A percentile compares a stretch with the other conserved stretches of the same genome.
phyloP scores from a whole-genome alignment of 2,329 filamentous ascomycete species.

The Botrytis sinoallii region DNA sequence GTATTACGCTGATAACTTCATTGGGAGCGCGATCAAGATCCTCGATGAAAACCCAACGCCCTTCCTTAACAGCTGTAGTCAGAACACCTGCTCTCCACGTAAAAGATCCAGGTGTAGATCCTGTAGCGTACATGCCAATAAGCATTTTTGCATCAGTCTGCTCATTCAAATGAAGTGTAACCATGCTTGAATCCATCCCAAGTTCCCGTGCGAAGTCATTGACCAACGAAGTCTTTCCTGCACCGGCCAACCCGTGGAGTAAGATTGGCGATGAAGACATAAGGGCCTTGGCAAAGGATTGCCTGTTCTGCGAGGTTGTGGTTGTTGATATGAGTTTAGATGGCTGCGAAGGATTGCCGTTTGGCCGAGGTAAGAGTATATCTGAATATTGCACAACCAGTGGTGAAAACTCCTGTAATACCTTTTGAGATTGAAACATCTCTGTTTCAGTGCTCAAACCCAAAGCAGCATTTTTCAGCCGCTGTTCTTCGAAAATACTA shows the following conservation, averaged over 20 bases:
- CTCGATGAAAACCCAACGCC: slow-evolving; percentile 95
- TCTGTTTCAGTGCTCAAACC: neutral
- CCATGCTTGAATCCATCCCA: slow-evolving; percentile 76
- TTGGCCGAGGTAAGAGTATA: slow-evolving; percentile 64
- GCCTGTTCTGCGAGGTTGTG: slow-evolving; percentile 72
- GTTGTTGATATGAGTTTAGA: slow-evolving; percentile 64
- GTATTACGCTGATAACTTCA: slow-evolving; percentile 87
- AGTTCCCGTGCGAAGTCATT: slow-evolving; percentile 78
- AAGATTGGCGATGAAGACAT: slow-evolving; percentile 69
- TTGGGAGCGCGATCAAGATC: slow-evolving; percentile 93
- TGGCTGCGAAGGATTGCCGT: slow-evolving; percentile 45
- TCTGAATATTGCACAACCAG: slow-evolving; percentile 64
- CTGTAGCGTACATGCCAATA: slow-evolving; percentile 89
- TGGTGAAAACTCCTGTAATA: slow-evolving; percentile 48
- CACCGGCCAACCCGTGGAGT: slow-evolving; percentile 77
- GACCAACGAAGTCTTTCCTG: slow-evolving; percentile 85
- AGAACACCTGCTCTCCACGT: slow-evolving; percentile 89
- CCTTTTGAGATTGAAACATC: neutral
- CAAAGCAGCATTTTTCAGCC: slow-evolving; percentile 26
- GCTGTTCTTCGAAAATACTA: slow-evolving; percentile 53
- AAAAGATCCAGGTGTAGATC: slow-evolving; percentile 83
- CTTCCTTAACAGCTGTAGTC: slow-evolving; percentile 89
- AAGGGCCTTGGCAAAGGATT: slow-evolving; percentile 64
- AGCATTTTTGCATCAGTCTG: slow-evolving; percentile 98
- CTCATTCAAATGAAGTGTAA: slow-evolving; percentile 94